Evolutionary conservation across 805 yeast genomes (phyloP).

Genomic region (Ogataea sp.): DNA sequence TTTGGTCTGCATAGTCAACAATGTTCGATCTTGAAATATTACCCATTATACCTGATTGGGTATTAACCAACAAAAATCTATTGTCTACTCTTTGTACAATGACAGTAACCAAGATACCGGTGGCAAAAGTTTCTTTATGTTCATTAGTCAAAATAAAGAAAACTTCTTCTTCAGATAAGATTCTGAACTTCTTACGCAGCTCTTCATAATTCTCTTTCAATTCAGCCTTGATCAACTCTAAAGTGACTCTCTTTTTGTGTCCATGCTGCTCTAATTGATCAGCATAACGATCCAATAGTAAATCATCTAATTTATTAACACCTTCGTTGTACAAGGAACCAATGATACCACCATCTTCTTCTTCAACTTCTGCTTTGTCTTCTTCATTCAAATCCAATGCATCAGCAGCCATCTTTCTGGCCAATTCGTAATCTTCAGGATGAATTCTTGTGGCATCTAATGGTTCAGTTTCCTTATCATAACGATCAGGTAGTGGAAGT

Average conservation of each 20-base stretch:
- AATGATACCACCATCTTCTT: constrained; percentile 69
- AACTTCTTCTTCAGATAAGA: constrained; percentile 59
- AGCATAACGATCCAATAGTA: constrained; percentile 87
- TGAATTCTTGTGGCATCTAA: constrained; percentile 95
- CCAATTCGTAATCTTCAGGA: constrained; percentile 95
- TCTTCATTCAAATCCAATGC: constrained; percentile 95
- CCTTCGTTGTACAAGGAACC: constrained; percentile 65
- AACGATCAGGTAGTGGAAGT: constrained; percentile 55
- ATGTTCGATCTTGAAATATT: constrained; percentile 23
- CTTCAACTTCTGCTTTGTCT: constrained; percentile 68
- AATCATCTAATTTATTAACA: constrained; percentile 69
- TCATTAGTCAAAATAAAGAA: constrained; percentile 91
- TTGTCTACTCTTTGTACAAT: constrained; percentile 55
- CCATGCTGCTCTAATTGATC: constrained; percentile 77
- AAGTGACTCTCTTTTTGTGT: constrained; percentile 67
- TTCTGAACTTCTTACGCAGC: constrained; percentile 63
- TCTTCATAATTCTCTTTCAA: constrained; percentile 84
- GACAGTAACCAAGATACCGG: constrained; percentile 71
- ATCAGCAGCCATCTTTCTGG: constrained; percentile 96
- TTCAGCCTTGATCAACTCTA: constrained; percentile 81
- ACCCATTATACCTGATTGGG: constrained; percentile 49
- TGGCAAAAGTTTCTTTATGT: constrained; percentile 54
- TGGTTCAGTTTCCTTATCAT: constrained; percentile 60
- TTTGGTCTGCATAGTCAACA: constrained; percentile 40
- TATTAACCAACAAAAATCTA: constrained; percentile 28